Percentiles rank a stretch among this genome's conserved stretches.
phyloP scores from a whole-genome alignment of 306 rosid species.

The Sechiopsis laciniata region DNA sequence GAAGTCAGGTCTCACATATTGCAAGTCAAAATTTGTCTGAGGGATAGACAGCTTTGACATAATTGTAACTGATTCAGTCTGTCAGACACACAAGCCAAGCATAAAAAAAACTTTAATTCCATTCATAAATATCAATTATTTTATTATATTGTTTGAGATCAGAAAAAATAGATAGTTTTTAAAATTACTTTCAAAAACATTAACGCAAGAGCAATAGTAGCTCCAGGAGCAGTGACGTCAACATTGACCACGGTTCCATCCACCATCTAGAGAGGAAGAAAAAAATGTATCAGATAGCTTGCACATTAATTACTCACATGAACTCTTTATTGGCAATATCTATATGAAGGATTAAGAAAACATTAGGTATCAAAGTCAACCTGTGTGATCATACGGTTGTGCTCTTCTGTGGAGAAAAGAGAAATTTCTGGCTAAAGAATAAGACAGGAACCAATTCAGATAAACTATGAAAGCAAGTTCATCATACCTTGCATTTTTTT shows the following conservation, averaged over 20 bases:
- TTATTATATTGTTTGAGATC: slow-evolving; percentile 24
- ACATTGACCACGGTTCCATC: slow-evolving; percentile 79
- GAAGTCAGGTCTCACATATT: slow-evolving; percentile 96
- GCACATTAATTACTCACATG: not conserved
- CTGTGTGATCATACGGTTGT: slow-evolving; percentile 62
- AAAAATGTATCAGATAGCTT: slow-evolving; percentile 6
- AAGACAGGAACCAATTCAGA: slow-evolving; percentile 3
- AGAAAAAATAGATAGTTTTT: slow-evolving; percentile 24
- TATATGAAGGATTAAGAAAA: not conserved
- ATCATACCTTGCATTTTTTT: not conserved
- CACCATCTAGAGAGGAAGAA: slow-evolving; percentile 52
- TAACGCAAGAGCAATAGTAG: slow-evolving; percentile 78
- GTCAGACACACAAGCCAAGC: slow-evolving; percentile 32
- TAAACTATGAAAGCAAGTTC: slow-evolving; percentile 10
- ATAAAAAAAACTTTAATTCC: slow-evolving; percentile 25
- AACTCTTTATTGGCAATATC: slow-evolving; percentile 20
- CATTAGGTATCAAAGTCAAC: slow-evolving; percentile 28
- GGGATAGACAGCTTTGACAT: slow-evolving; percentile 83
- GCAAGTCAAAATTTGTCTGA: slow-evolving; percentile 71
- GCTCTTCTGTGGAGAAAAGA: slow-evolving; percentile 53
- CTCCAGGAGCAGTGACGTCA: slow-evolving; percentile 97
- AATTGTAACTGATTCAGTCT: slow-evolving; percentile 87
- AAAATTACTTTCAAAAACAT: slow-evolving; percentile 79
- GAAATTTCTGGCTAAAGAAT: slow-evolving; percentile 56
- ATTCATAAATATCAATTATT: not conserved